Percentiles rank a stretch among this genome's conserved stretches.
Evolutionary conservation across 164 flowering plant genomes (phyloP).

Genomic region (Saururus chinensis): DNA sequence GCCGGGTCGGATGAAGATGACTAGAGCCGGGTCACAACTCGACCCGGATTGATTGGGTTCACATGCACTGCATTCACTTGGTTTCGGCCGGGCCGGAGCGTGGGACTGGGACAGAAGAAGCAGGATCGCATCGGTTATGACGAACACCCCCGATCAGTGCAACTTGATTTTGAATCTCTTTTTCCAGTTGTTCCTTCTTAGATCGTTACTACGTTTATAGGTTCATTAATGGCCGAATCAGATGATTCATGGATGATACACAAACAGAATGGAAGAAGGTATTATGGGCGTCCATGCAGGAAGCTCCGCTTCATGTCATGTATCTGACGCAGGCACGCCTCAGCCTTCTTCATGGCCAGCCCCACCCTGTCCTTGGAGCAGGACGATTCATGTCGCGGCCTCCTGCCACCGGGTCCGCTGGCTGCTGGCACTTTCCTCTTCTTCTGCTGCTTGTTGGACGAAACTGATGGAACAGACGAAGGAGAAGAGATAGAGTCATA

Average conservation of each 20-base stretch:
- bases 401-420: background rate
- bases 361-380: constrained; percentile 3
- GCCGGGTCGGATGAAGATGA: too few relatives aligned
- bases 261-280: background rate
- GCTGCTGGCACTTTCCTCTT: background rate
- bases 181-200: constrained; percentile 6
- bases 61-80: too few relatives aligned
- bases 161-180: too few relatives aligned
- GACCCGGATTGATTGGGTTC: too few relatives aligned
- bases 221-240: background rate
- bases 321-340: constrained; percentile 10
- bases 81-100: too few relatives aligned
- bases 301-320: constrained; percentile 6
- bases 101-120: too few relatives aligned
- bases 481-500: background rate
- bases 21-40: too few relatives aligned
- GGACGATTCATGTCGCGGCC: background rate
- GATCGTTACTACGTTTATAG: background rate
- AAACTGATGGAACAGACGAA: constrained; percentile 1
- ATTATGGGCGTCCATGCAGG: constrained; percentile 18
- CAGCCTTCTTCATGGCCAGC: constrained; percentile 8
- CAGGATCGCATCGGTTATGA: too few relatives aligned
- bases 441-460: constrained; percentile 3
- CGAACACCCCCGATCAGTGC: too few relatives aligned
- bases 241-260: background rate